Evolutionary conservation across 768 basidiomycete species (phyloP).

Genomic region (Pulveroboletus sp.): DNA sequence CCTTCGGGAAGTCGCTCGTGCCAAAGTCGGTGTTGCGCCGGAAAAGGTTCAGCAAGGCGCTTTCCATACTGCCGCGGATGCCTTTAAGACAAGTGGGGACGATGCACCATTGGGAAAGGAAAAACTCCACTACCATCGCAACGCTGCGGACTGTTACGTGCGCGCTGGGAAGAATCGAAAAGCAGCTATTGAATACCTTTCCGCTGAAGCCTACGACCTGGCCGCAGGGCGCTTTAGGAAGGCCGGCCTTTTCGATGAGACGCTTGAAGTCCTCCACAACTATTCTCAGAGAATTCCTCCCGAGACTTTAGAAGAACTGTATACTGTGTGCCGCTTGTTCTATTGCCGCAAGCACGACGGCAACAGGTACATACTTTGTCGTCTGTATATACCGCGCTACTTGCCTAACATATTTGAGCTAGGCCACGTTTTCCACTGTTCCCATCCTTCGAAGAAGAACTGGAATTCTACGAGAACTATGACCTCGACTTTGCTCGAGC

Average conservation of each 20-base stretch:
- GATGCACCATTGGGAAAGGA: slow-evolving; percentile 26
- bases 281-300: slow-evolving; percentile 31
- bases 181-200: slow-evolving; percentile 44
- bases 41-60: slow-evolving; percentile 29
- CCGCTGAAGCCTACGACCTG: slow-evolving; percentile 39
- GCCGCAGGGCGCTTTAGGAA: slow-evolving; percentile 49
- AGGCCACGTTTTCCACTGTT: slow-evolving; percentile 52
- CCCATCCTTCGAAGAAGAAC: slow-evolving; percentile 42
- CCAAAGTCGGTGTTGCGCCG: slow-evolving; percentile 23
- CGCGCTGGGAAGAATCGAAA: slow-evolving; percentile 33
- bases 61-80: slow-evolving; percentile 43
- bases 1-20: slow-evolving; percentile 47
- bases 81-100: slow-evolving; percentile 42
- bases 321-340: slow-evolving; percentile 40
- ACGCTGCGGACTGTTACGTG: slow-evolving; percentile 46
- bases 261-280: slow-evolving; percentile 39
- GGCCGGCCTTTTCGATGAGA: slow-evolving; percentile 48
- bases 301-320: slow-evolving; percentile 34
- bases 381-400: neutral
- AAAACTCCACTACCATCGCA: slow-evolving; percentile 34
- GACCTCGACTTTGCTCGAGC: slow-evolving; percentile 49
- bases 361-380: slow-evolving; percentile 13
- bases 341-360: slow-evolving; percentile 35
- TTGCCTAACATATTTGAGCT: slow-evolving; percentile 1
- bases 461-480: slow-evolving; percentile 54